phyloP scores from a whole-genome alignment of 1,284 basidiomycete species.

The Phenoliferia sp. region DNA sequence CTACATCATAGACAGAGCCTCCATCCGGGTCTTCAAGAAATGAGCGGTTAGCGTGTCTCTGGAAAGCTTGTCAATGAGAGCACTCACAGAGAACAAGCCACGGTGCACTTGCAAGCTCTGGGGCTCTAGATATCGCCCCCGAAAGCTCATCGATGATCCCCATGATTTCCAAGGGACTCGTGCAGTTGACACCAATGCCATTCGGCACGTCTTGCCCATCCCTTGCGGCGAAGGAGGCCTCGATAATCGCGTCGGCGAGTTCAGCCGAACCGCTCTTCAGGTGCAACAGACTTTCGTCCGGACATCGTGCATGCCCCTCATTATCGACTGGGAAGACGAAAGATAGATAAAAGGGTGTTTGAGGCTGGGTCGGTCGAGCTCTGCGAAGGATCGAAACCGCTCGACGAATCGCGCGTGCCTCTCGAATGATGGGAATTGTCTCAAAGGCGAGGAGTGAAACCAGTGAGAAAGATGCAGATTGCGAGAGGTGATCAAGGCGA shows the following conservation, averaged over 20 bases:
- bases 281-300: conserved; percentile 7
- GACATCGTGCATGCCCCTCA: conserved; percentile 6
- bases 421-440: conserved; percentile 20
- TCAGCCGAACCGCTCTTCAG: neutral
- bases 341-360: conserved; percentile 22
- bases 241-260: conserved; percentile 2
- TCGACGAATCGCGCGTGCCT: conserved; percentile 21
- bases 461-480: neutral
- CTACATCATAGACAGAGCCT: conserved; percentile 27
- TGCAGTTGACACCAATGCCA: conserved; percentile 30
- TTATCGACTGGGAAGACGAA: conserved; percentile 25
- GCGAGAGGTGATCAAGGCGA: conserved; percentile 14
- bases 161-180: conserved; percentile 5
- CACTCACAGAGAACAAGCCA: conserved; percentile 26
- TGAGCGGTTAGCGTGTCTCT: neutral
- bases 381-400: conserved; percentile 13
- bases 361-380: neutral
- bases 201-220: neutral
- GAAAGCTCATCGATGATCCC: conserved; percentile 8
- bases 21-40: conserved; percentile 25
- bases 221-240: conserved; percentile 5
- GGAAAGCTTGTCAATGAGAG: neutral
- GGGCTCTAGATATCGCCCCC: neutral
- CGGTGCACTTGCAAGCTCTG: neutral
- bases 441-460: conserved; percentile 24